Conservation (phyloP, 352 stramenopile genomes). For the Pythium plurisporium region DNA sequence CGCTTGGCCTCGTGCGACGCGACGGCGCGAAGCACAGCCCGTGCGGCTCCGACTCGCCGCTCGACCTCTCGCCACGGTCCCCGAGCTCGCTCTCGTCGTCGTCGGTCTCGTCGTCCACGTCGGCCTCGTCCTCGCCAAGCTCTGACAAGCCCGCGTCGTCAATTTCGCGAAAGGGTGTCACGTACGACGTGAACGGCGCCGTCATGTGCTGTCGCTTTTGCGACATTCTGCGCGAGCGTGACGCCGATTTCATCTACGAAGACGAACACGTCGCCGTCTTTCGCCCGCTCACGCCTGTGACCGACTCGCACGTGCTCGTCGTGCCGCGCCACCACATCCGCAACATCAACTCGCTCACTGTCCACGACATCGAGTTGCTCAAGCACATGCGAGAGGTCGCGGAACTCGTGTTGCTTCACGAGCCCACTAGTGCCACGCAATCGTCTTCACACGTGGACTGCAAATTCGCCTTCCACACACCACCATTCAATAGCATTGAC, state of each 20-base stretch:
- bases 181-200: slow-evolving; percentile 53
- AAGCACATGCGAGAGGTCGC: slow-evolving; percentile 68
- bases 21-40: not conserved
- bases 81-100: slow-evolving; percentile 11
- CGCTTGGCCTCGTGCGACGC: slow-evolving; percentile 10
- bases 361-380: slow-evolving; percentile 53
- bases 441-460: slow-evolving; percentile 25
- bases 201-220: slow-evolving; percentile 80
- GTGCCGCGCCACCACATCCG: slow-evolving; percentile 80
- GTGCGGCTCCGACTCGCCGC: not conserved
- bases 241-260: slow-evolving; percentile 77
- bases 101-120: slow-evolving; percentile 22
- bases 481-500: slow-evolving; percentile 88
- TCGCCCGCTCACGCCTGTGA: slow-evolving; percentile 60
- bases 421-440: not conserved
- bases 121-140: slow-evolving; percentile 18
- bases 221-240: slow-evolving; percentile 60
- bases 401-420: slow-evolving; percentile 32
- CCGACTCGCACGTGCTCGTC: slow-evolving; percentile 73
- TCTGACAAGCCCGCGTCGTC: slow-evolving; percentile 34
- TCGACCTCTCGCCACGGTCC: not conserved
- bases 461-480: slow-evolving; percentile 81
- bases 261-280: slow-evolving; percentile 77
- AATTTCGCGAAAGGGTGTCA: slow-evolving; percentile 66
- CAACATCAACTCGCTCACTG: slow-evolving; percentile 79